Percentiles rank a stretch among this genome's conserved stretches.
Evolutionary conservation across 2,329 filamentous ascomycete species (phyloP).

Genomic region (Exophiala phaeomuriformis): DNA sequence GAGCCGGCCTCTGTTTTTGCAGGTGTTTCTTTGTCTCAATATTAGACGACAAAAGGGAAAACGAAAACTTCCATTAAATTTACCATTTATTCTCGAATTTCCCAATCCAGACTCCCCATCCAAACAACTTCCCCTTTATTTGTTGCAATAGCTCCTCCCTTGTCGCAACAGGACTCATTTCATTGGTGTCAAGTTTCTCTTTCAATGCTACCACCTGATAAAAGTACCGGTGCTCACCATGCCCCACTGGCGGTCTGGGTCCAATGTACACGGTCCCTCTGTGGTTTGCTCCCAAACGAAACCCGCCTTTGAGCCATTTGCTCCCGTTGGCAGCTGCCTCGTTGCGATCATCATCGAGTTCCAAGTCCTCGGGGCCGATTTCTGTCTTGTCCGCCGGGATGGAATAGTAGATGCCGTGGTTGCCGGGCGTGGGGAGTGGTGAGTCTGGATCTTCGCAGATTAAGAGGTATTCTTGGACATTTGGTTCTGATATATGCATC

Average conservation of each 20-base stretch:
- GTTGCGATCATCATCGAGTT: conserved; percentile 25
- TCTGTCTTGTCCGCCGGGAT: conserved; percentile 35
- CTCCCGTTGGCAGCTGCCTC: neutral
- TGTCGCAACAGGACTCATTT: conserved; percentile 36
- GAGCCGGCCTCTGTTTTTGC: neutral
- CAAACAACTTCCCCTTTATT: conserved; percentile 44
- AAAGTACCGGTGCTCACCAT: conserved; percentile 49
- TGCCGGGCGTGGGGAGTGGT: conserved; percentile 40
- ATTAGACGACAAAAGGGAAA: neutral
- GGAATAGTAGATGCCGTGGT: conserved; percentile 41
- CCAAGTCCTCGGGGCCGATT: conserved; percentile 36
- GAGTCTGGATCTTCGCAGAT: conserved; percentile 45
- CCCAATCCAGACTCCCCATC: conserved; percentile 46
- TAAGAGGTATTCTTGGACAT: conserved; percentile 42
- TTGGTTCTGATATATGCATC: conserved; percentile 9
- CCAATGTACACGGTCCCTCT: conserved; percentile 40
- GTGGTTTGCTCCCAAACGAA: conserved; percentile 42
- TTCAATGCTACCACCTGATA: conserved; percentile 45
- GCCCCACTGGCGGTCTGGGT: conserved; percentile 44
- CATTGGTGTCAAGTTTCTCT: conserved; percentile 36
- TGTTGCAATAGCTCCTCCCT: conserved; percentile 39
- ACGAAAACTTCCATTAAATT: neutral
- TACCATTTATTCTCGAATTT: conserved; percentile 40
- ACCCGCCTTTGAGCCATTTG: conserved; percentile 35
- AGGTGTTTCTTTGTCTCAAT: neutral